phyloP scores from a whole-genome alignment of 306 rosid genomes.

The Malus sieversii region DNA sequence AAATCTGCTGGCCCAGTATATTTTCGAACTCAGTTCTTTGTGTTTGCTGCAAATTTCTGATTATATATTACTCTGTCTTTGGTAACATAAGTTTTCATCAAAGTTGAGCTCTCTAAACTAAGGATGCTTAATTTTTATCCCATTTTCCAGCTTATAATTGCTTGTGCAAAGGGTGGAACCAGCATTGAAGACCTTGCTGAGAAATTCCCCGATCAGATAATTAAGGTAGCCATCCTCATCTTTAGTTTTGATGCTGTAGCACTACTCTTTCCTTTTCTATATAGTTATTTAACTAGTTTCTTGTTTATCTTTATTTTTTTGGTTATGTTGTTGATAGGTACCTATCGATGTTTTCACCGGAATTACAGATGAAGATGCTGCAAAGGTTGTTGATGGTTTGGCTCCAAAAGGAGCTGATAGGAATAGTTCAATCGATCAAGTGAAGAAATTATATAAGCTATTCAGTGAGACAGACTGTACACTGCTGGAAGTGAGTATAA shows the following conservation, averaged over 20 bases:
- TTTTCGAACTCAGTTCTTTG: constrained; percentile 20
- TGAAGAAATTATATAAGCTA: constrained; percentile 87
- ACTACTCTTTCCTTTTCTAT: constrained; percentile 1
- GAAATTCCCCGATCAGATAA: constrained; percentile 88
- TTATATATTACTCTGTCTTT: constrained; percentile 4
- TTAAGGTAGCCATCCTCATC: constrained; percentile 48
- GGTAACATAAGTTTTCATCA: background rate
- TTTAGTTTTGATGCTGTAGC: constrained; percentile 15
- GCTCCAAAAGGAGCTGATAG: constrained; percentile 73
- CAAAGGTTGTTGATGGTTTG: constrained; percentile 95
- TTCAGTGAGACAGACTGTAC: constrained; percentile 83
- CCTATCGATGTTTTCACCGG: constrained; percentile 91
- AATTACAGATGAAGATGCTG: constrained; percentile 89
- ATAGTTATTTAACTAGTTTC: constrained; percentile 18
- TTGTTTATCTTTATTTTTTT: constrained; percentile 1
- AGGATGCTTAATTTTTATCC: constrained; percentile 1
- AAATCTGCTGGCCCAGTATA: constrained; percentile 90
- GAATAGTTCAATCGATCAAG: constrained; percentile 82
- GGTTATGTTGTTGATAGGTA: constrained; percentile 40
- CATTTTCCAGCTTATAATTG: constrained; percentile 73
- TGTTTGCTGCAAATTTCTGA: background rate
- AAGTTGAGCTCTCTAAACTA: background rate
- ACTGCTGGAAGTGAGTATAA: constrained; percentile 77
- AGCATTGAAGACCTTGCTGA: constrained; percentile 99
- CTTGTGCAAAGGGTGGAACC: constrained; percentile 96